Evolutionary conservation across 768 basidiomycete species (phyloP).

Genomic region (Mrakia frigida): DNA sequence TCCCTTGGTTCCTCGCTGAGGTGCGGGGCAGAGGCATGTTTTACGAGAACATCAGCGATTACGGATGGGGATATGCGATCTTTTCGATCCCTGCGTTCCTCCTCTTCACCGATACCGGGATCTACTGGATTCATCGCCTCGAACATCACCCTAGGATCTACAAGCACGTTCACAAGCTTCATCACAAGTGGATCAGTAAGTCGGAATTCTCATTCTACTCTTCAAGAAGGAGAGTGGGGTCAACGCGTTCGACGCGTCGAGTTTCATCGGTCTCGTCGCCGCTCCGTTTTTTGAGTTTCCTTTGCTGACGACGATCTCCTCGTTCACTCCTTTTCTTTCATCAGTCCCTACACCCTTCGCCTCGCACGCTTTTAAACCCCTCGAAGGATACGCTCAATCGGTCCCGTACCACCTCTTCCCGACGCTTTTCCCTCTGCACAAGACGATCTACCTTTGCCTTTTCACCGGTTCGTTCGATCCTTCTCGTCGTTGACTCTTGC

Average conservation of each 20-base stretch:
- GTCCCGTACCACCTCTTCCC: slow-evolving; percentile 91
- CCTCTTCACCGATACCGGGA: slow-evolving; percentile 81
- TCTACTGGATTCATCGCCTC: slow-evolving; percentile 92
- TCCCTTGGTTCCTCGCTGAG: slow-evolving; percentile 92
- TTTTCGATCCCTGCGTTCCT: slow-evolving; percentile 51
- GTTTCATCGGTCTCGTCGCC: background rate
- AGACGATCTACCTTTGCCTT: slow-evolving; percentile 68
- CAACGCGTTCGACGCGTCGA: background rate
- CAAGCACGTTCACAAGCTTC: slow-evolving; percentile 90
- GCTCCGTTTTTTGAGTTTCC: too few species aligned
- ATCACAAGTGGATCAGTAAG: slow-evolving; percentile 97
- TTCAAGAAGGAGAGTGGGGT: background rate
- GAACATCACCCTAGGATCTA: slow-evolving; percentile 81
- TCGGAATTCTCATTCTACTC: slow-evolving; percentile 34
- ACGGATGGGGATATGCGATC: slow-evolving; percentile 53
- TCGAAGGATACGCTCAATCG: slow-evolving; percentile 91
- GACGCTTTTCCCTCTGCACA: slow-evolving; percentile 85
- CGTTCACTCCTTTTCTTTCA: background rate
- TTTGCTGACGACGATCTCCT: too few species aligned
- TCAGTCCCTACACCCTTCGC: slow-evolving; percentile 95
- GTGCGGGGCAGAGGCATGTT: slow-evolving; percentile 75
- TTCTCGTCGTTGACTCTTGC: background rate
- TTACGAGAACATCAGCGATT: slow-evolving; percentile 72
- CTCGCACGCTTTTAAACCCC: slow-evolving; percentile 93
- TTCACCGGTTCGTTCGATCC: slow-evolving; percentile 52